Conservation (phyloP, 495 filamentous ascomycete species). For the Penicillium argentinense region DNA sequence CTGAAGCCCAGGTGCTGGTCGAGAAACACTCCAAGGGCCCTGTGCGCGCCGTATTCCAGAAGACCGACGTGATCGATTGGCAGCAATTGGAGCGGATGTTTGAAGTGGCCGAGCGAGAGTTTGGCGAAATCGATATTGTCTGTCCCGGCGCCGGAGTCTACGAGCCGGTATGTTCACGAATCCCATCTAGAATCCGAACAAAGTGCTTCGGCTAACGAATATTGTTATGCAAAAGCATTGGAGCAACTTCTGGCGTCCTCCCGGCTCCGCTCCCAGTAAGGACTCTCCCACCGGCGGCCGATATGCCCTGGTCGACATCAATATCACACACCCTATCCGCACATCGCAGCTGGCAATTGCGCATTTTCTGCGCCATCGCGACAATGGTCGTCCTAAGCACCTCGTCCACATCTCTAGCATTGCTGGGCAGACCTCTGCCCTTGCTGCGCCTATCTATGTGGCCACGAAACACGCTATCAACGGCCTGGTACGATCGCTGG, state of each 20-base stretch:
- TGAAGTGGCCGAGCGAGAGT: constrained; percentile 49
- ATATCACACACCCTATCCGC: constrained; percentile 69
- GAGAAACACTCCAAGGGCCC: constrained; percentile 45
- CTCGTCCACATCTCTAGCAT: constrained; percentile 63
- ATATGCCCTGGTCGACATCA: constrained; percentile 64
- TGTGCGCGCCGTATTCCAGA: constrained; percentile 57
- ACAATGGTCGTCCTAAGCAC: constrained; percentile 42
- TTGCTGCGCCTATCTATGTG: constrained; percentile 57
- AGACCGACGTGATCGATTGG: constrained; percentile 65
- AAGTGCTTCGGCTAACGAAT: not conserved
- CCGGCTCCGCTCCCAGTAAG: constrained; percentile 47
- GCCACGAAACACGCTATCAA: constrained; percentile 64
- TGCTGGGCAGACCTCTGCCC: constrained; percentile 55
- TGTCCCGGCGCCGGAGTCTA: constrained; percentile 69
- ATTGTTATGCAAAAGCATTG: constrained; percentile 40
- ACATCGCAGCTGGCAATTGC: constrained; percentile 64
- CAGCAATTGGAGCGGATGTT: constrained; percentile 58
- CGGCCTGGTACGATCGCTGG: constrained; percentile 57
- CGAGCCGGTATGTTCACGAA: constrained; percentile 52
- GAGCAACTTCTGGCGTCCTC: constrained; percentile 68
- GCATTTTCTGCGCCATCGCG: constrained; percentile 45
- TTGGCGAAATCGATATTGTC: constrained; percentile 63
- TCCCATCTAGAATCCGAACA: no score
- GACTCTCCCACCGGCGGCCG: constrained; percentile 45
- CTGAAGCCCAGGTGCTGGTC: constrained; percentile 59